A percentile compares a stretch with the other conserved stretches of the same genome.
phyloP scores from a whole-genome alignment of 805 yeast genomes.

The Lachancea lanzarotensis region DNA sequence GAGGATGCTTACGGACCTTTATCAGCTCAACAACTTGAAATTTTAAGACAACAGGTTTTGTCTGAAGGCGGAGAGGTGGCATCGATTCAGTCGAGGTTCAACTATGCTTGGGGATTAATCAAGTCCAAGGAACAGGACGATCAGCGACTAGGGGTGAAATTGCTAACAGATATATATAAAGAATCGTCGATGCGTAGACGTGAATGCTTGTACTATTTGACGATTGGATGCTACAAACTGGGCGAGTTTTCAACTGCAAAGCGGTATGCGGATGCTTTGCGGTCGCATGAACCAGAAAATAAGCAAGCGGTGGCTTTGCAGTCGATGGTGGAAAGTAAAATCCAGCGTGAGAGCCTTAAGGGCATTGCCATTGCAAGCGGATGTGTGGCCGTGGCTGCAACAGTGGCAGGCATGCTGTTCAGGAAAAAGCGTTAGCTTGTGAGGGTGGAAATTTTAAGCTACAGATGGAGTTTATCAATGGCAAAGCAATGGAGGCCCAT shows the following conservation, averaged over 20 bases:
- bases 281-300: slow-evolving; percentile 78
- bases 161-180: slow-evolving; percentile 62
- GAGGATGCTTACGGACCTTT: slow-evolving; percentile 40
- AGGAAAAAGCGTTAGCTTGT: slow-evolving; percentile 14
- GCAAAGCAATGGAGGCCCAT: too few species aligned
- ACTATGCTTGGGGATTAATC: slow-evolving; percentile 93
- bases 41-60: slow-evolving; percentile 69
- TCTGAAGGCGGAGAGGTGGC: slow-evolving; percentile 71
- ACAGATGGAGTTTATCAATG: too few species aligned
- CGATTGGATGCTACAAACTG: slow-evolving; percentile 80
- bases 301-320: slow-evolving; percentile 67
- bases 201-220: slow-evolving; percentile 81
- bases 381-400: slow-evolving; percentile 76
- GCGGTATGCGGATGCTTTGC: slow-evolving; percentile 71
- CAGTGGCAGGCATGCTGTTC: slow-evolving; percentile 32
- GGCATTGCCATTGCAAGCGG: slow-evolving; percentile 89
- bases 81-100: slow-evolving; percentile 78
- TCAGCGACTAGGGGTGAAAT: slow-evolving; percentile 72
- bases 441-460: too few species aligned
- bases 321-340: slow-evolving; percentile 72
- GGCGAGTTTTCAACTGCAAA: slow-evolving; percentile 85
- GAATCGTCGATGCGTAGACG: slow-evolving; percentile 78
- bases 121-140: slow-evolving; percentile 58
- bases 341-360: slow-evolving; percentile 79
- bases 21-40: slow-evolving; percentile 64